Percentiles rank a stretch among this genome's conserved stretches.
Conservation (phyloP, 257 asterid genomes). For the Ophiorrhiza pumila region DNA sequence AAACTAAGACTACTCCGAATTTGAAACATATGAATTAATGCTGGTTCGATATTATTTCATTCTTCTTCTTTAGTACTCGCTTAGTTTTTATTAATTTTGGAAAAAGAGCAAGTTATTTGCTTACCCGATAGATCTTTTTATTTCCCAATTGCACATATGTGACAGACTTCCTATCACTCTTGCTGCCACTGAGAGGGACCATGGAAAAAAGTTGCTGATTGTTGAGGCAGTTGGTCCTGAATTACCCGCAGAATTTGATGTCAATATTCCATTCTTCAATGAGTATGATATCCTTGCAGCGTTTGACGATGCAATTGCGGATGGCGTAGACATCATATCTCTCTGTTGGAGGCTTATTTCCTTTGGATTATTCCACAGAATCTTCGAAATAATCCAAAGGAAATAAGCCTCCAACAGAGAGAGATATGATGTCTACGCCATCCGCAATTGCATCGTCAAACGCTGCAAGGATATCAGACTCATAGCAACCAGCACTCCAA, state of each 20-base stretch:
- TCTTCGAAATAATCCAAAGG: constrained; percentile 55
- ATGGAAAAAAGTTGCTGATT: constrained; percentile 44
- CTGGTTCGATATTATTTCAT: too few relatives aligned
- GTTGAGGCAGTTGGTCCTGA: constrained; percentile 47
- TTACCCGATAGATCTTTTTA: constrained; percentile 31
- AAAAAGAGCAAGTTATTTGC: background rate
- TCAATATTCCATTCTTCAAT: constrained; percentile 60
- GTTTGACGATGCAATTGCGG: constrained; percentile 74
- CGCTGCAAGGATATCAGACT: constrained; percentile 61
- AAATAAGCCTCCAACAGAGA: constrained; percentile 46
- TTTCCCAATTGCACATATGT: constrained; percentile 55
- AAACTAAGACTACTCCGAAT: too few relatives aligned
- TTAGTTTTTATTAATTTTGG: too few relatives aligned
- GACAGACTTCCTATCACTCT: constrained; percentile 52
- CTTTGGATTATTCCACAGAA: constrained; percentile 65
- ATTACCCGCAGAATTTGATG: constrained; percentile 62
- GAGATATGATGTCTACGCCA: constrained; percentile 61
- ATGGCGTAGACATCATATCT: constrained; percentile 62
- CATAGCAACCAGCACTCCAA: constrained; percentile 48
- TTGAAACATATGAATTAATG: too few relatives aligned
- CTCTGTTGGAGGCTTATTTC: constrained; percentile 45
- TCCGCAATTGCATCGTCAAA: constrained; percentile 78
- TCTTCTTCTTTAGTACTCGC: background rate
- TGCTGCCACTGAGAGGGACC: constrained; percentile 70
- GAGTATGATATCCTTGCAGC: constrained; percentile 63